Evolutionary conservation across 129 eudicot genomes (phyloP).

Genomic region (Ambrosia trifida): DNA sequence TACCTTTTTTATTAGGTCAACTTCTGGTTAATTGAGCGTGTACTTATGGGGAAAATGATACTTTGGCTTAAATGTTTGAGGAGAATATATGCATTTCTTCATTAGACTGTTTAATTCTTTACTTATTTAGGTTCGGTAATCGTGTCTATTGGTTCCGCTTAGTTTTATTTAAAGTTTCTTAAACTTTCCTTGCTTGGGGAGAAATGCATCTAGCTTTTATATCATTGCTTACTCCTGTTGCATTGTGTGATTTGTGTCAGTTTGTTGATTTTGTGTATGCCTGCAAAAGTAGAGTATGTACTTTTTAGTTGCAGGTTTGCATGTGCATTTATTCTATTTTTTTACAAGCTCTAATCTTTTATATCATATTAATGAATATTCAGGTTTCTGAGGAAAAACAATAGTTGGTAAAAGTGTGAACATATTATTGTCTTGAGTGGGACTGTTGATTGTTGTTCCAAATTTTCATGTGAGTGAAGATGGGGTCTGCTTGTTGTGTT

Average conservation of each 20-base stretch:
- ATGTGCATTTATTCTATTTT: slow-evolving; percentile 12
- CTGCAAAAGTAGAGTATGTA: slow-evolving; percentile 22
- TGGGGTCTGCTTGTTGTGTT: slow-evolving; percentile 99
- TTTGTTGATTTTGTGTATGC: slow-evolving; percentile 13
- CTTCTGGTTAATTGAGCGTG: background rate
- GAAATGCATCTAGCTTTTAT: slow-evolving; percentile 41
- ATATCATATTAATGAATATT: slow-evolving; percentile 10
- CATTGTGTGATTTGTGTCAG: slow-evolving; percentile 35
- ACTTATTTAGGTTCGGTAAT: background rate
- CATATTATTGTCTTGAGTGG: slow-evolving; percentile 18
- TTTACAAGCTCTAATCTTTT: slow-evolving; percentile 3
- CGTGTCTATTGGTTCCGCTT: slow-evolving; percentile 6
- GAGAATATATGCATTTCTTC: slow-evolving; percentile 35
- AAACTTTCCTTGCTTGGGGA: slow-evolving; percentile 33
- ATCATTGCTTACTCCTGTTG: slow-evolving; percentile 26
- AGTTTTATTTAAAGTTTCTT: slow-evolving; percentile 15
- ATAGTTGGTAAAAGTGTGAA: slow-evolving; percentile 24
- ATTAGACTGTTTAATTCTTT: slow-evolving; percentile 18
- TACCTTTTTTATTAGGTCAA: slow-evolving; percentile 2
- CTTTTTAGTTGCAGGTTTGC: slow-evolving; percentile 33
- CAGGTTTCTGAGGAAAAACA: slow-evolving; percentile 19
- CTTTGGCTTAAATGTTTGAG: slow-evolving; percentile 18
- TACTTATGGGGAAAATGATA: slow-evolving; percentile 20
- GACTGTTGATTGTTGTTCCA: slow-evolving; percentile 25
- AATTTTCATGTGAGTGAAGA: slow-evolving; percentile 47